Percentiles rank a stretch among this genome's conserved stretches.
These are phyloP conservation scores for Colletotrichum sp. DNA, from an alignment of 2,329 filamentous ascomycete species.

Conservation along the genomic window DNA sequence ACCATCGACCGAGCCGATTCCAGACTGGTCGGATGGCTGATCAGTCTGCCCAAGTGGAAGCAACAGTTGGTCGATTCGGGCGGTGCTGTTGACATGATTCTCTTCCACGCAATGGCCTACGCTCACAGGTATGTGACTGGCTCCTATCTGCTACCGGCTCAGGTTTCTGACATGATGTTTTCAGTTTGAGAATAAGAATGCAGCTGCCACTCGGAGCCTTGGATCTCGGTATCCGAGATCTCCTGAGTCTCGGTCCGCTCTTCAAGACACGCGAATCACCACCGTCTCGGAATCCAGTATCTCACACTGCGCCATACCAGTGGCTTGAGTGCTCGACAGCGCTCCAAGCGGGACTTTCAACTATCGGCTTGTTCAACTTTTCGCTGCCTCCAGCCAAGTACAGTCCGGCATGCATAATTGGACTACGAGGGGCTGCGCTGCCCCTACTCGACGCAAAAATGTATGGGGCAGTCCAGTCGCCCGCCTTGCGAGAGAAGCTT, in stretches of 20 bases:
- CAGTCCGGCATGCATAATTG: slow-evolving; percentile 27
- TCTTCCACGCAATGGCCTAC: slow-evolving; percentile 38
- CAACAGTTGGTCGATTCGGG: slow-evolving; percentile 39
- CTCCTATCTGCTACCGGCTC: neutral
- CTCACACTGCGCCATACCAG: neutral
- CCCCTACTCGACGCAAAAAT: slow-evolving; percentile 37
- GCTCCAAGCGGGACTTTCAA: slow-evolving; percentile 34
- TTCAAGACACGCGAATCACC: neutral
- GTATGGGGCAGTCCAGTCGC: slow-evolving; percentile 34
- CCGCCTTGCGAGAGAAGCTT: slow-evolving; percentile 33
- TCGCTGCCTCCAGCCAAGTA: slow-evolving; percentile 32
- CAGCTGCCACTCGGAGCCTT: slow-evolving; percentile 29
- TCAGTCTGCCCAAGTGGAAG: slow-evolving; percentile 43
- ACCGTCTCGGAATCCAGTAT: neutral
- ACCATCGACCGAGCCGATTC: slow-evolving; percentile 37
- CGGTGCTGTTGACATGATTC: slow-evolving; percentile 39
- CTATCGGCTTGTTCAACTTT: slow-evolving; percentile 33
- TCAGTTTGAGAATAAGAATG: neutral
- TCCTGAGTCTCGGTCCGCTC: slow-evolving; percentile 7
- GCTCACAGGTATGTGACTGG: slow-evolving; percentile 37
- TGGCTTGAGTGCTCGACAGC: slow-evolving; percentile 13
- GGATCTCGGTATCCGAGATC: neutral
- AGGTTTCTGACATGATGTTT: neutral
- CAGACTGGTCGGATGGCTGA: slow-evolving; percentile 40
- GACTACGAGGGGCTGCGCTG: slow-evolving; percentile 28